Base-by-base conservation (phyloP, 106 monocot species). In the Cymbidium sinense region DNA sequence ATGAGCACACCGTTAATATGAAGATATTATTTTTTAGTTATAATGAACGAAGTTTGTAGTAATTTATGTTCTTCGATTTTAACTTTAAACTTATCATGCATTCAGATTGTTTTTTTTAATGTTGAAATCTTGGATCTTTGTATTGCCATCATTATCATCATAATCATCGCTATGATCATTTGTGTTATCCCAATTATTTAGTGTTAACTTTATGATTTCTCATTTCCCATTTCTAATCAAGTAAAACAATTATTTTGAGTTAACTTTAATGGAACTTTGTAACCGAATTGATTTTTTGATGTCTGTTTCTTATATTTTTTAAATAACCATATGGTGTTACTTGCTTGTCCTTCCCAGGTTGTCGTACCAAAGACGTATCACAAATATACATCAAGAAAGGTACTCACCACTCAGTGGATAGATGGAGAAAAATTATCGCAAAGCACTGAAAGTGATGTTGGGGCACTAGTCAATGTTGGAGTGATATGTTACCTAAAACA, bases 401-500 rank as follows among this genome's bases (percentile, higher is more conserved):
- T 99, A 78, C 88, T 99, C 30, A 99, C 99, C 5, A 95, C 95
- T 69, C 81, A 81, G 77, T 99, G 99, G 99, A 79, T 99, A 55
- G 99, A 99, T 8, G 99, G 95, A 51, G 99, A 93, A 82, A 99
- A 99, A 47, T 81, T 99, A 47, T 99, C 99, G 54, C 99, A 99
- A 76, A 99, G 99, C 69, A 99, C 90, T 28, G 95, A 99, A 82
- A 86, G 78, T 81, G 99, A 99, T 87, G 99, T 99, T 67, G 99
- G 99, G 52, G 88, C 90, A 77, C 78, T 99, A 70, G 99, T 99
- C 73, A 99, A 84, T 82, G 99, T 99, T 81, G 99, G 99, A 76
- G 94, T 99, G 27, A 99, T 99, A 80, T 99, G 99, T 88, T 99
- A 99, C 80, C 81, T 99, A 82, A 99, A 99, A 81, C 99, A 99